Base-by-base conservation (phyloP, 176 grass and related monocot genomes). In the Carex pumila region DNA sequence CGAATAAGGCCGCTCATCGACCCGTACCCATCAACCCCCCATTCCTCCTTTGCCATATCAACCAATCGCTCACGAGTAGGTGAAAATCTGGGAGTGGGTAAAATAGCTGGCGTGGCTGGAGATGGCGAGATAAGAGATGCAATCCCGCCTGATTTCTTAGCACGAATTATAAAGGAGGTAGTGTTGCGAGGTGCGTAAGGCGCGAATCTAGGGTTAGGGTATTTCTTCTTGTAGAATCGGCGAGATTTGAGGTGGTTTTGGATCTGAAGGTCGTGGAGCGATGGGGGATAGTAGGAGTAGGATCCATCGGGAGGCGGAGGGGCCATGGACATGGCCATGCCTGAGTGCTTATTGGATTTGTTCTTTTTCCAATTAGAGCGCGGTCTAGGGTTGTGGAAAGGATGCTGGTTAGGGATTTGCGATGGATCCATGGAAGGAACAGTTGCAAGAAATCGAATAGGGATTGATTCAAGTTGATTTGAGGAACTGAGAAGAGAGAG, bases 1-100 rank as follows among this genome's bases (percentile, higher is more conserved):
- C 96, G 92, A 85, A 98, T 95, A 69, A 91, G 86, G 36, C 96
- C 96, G 86, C 92, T 98, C 93, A 98, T 98, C 50, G 96, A 93
- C 62, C 92, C 96, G 12, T 95, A 98, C 0, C 96, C 96, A 12
- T 98, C 96, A 2, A 98, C 92, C 52, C 93, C 96, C 95, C 96
- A 98, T 85, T 95, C 91, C 19, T 85, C 92, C 89, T 93, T 90
- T 3, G 89, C 96, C 91, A 98, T 93, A 82, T 98, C 93, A 3
- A 88, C 87, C 54, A 98, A 87, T 80, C 91, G 91, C 81, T 98
- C 96, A 32, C 91, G 93, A 19, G 90, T 83, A 1, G 96, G 95
- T 17, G 96, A 95, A 84, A 98, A 83, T 21, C 84, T 85, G 13
- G 96, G 96, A 19, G 93, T 95, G 49, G 93, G 91, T 43, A 98